Conservation (phyloP, 2,329 filamentous ascomycete genomes). For the Calonectria henricotiae region DNA sequence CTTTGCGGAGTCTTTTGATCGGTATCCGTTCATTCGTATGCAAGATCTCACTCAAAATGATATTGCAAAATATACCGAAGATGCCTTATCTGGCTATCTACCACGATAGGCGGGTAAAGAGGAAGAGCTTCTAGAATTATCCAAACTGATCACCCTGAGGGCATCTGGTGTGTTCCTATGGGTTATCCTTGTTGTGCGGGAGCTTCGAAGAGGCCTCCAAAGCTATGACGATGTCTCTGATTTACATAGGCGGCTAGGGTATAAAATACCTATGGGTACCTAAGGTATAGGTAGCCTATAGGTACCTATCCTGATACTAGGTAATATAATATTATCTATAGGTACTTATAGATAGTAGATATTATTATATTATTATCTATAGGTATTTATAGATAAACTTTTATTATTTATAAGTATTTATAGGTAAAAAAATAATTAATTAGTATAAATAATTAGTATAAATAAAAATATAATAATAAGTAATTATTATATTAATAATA, state of each 20-base stretch:
- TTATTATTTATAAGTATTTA: too few species aligned
- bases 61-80: neutral
- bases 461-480: too few species aligned
- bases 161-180: neutral
- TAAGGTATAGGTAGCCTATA: too few species aligned
- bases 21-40: neutral
- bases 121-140: neutral
- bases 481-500: too few species aligned
- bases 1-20: neutral
- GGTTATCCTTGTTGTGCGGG: neutral
- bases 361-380: too few species aligned
- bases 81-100: neutral
- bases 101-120: neutral
- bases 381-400: too few species aligned
- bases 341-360: too few species aligned
- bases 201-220: neutral
- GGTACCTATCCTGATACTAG: too few species aligned
- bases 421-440: too few species aligned
- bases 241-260: neutral
- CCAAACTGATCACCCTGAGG: neutral
- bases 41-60: neutral
- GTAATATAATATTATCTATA: too few species aligned
- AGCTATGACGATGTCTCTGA: slow-evolving; percentile 8
- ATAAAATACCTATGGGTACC: too few species aligned
- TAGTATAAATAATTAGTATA: too few species aligned